Conservation (phyloP, 805 yeast genomes). For the Wickerhamomyces sydowiorum region DNA sequence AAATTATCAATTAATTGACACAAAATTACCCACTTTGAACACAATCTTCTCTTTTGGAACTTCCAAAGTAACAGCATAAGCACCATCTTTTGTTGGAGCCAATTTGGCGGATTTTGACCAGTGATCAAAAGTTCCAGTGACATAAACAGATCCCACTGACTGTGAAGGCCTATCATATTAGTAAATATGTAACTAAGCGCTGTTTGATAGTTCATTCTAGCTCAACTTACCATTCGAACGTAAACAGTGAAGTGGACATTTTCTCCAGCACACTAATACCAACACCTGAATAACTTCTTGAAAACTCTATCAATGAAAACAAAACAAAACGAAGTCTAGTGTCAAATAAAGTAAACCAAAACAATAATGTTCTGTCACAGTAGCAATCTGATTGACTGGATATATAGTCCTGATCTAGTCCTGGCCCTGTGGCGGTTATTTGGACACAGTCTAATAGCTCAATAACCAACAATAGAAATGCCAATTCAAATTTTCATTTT, state of each 20-base stretch:
- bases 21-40: slow-evolving; percentile 31
- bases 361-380: too few relatives aligned
- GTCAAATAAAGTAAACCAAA: not conserved
- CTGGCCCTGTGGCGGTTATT: too few relatives aligned
- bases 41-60: slow-evolving; percentile 32
- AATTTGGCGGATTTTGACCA: slow-evolving; percentile 45
- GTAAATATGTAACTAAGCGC: not conserved
- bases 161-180: slow-evolving; percentile 24
- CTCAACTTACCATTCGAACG: slow-evolving; percentile 9
- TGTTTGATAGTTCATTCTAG: not conserved
- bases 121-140: slow-evolving; percentile 56
- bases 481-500: too few relatives aligned
- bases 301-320: too few relatives aligned
- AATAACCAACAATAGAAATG: too few relatives aligned
- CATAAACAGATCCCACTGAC: slow-evolving; percentile 36
- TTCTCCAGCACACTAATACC: not conserved
- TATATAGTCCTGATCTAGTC: too few relatives aligned
- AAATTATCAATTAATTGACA: not conserved
- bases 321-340: not conserved
- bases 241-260: slow-evolving; percentile 1
- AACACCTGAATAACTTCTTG: too few relatives aligned
- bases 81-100: slow-evolving; percentile 32
- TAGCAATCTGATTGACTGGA: too few relatives aligned
- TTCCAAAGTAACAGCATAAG: slow-evolving; percentile 39
- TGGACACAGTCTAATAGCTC: too few relatives aligned